Evolutionary conservation across 331 rosid genomes (phyloP).

Genomic region (Acacia concinna): DNA sequence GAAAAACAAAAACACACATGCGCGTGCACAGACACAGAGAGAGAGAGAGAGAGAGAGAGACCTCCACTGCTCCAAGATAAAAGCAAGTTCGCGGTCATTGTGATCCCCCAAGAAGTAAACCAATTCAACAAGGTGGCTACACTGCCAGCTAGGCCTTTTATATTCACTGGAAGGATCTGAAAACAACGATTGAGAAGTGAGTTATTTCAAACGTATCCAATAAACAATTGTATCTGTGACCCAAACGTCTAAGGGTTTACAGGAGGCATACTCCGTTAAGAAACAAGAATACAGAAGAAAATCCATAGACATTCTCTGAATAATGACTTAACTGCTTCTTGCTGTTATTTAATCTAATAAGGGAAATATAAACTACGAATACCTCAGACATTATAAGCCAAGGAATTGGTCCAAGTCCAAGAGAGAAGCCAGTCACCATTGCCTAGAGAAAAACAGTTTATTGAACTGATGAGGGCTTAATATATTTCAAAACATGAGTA

Average conservation of each 20-base stretch:
- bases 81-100: slow-evolving; percentile 18
- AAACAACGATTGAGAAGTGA: not conserved
- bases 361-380: not conserved
- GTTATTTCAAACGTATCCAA: not conserved
- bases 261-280: not conserved
- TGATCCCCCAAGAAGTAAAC: not conserved
- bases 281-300: not conserved
- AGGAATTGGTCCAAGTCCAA: slow-evolving; percentile 81
- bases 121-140: slow-evolving; percentile 10
- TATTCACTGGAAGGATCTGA: slow-evolving; percentile 18
- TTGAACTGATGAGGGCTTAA: slow-evolving; percentile 7
- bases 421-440: slow-evolving; percentile 57
- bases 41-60: slow-evolving; percentile 3
- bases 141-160: slow-evolving; percentile 20
- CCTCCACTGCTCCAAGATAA: slow-evolving; percentile 24
- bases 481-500: not conserved
- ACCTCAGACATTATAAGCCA: slow-evolving; percentile 88
- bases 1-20: too few species aligned
- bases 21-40: too few species aligned
- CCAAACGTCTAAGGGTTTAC: not conserved
- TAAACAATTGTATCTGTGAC: not conserved
- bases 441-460: slow-evolving; percentile 38
- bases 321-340: not conserved
- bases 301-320: not conserved
- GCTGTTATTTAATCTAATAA: not conserved